Conservation (phyloP, 2,329 filamentous ascomycete genomes). For the Colletotrichum lentis region DNA sequence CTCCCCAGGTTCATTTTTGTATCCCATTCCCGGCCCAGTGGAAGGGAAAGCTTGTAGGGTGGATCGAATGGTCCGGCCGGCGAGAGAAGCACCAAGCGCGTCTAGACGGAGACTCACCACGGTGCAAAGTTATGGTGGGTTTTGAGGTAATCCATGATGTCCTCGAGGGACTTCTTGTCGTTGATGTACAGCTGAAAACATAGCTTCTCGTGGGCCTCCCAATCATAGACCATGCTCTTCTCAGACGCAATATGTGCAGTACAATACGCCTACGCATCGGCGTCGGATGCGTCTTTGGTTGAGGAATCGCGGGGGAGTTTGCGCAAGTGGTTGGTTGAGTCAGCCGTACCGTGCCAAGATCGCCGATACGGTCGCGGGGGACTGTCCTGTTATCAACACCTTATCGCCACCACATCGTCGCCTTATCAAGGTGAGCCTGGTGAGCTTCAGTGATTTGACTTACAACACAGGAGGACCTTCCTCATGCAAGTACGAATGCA, state of each 20-base stretch:
- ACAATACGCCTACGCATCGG: constrained; percentile 5
- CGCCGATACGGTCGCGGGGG: neutral
- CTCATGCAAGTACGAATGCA: neutral
- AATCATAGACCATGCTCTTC: constrained; percentile 56
- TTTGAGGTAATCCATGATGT: constrained; percentile 77
- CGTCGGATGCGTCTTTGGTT: constrained; percentile 27
- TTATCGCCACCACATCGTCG: neutral
- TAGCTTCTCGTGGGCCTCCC: constrained; percentile 54
- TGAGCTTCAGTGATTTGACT: neutral
- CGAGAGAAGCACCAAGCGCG: constrained; percentile 24
- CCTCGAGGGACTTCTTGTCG: constrained; percentile 75
- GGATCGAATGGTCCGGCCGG: constrained; percentile 35
- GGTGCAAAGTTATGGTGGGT: constrained; percentile 72
- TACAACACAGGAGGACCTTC: no score
- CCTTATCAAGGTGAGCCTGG: constrained; percentile 11
- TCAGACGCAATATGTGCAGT: neutral
- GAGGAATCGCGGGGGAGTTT: constrained; percentile 4
- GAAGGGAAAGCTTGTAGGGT: constrained; percentile 1
- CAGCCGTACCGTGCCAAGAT: constrained; percentile 32
- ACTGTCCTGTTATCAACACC: constrained; percentile 11
- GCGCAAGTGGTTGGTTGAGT: constrained; percentile 36
- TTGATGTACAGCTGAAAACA: constrained; percentile 74
- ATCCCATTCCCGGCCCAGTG: neutral
- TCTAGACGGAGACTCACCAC: constrained; percentile 60
- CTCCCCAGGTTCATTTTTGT: constrained; percentile 14